Conservation (phyloP, 164 flowering plant genomes). For the Vitis cinerea region DNA sequence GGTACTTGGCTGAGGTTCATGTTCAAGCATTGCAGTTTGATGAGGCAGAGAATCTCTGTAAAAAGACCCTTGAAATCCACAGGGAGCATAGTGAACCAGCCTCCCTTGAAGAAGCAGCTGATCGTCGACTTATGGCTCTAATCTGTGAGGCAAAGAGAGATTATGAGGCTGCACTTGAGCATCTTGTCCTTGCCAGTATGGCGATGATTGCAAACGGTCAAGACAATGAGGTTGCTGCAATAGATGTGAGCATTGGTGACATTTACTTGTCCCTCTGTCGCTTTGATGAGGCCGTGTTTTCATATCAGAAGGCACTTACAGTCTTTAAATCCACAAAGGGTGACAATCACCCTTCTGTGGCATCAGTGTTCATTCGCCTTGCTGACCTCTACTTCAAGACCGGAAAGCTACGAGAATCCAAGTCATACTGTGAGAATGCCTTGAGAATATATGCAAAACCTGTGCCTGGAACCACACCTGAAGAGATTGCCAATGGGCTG, state of each 20-base stretch:
- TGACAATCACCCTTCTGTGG: constrained; percentile 38
- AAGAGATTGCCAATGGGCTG: constrained; percentile 39
- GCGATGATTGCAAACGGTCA: constrained; percentile 39
- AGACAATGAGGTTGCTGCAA: constrained; percentile 42
- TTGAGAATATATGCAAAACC: constrained; percentile 37
- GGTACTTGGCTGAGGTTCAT: constrained; percentile 43
- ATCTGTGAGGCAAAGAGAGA: constrained; percentile 40
- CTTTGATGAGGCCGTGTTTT: constrained; percentile 41
- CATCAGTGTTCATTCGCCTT: constrained; percentile 38
- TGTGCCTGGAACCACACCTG: constrained; percentile 28
- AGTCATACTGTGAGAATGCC: constrained; percentile 45
- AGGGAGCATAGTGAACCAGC: constrained; percentile 27
- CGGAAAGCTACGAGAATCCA: constrained; percentile 43
- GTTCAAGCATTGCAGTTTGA: constrained; percentile 44
- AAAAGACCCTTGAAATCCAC: constrained; percentile 36
- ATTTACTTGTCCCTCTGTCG: constrained; percentile 34
- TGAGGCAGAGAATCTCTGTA: constrained; percentile 34
- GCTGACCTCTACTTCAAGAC: constrained; percentile 39
- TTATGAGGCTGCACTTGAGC: constrained; percentile 43
- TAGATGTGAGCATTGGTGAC: constrained; percentile 39
- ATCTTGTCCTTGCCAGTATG: constrained; percentile 48
- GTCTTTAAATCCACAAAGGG: constrained; percentile 42
- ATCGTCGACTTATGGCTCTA: constrained; percentile 41
- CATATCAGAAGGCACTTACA: constrained; percentile 43
- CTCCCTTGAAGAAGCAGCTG: constrained; percentile 40